phyloP scores from a whole-genome alignment of 345 rosid species.

The Bruguiera parviflora region DNA sequence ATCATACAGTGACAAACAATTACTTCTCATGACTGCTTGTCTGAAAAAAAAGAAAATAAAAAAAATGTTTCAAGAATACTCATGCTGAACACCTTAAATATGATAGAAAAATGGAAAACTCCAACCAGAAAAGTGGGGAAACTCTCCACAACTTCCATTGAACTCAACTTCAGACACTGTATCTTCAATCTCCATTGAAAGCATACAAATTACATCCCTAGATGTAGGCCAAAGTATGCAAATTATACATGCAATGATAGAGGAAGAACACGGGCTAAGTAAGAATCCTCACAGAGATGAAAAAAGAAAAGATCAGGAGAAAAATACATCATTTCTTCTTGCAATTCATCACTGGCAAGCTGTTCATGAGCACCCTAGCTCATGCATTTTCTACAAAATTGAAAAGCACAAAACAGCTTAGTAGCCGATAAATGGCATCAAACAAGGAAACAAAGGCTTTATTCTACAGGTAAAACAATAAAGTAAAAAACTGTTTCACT shows the following conservation, averaged over 20 bases:
- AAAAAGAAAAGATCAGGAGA: conserved; percentile 6
- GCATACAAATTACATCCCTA: conserved; percentile 31
- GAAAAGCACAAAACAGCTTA: conserved; percentile 3
- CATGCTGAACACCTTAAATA: conserved; percentile 45
- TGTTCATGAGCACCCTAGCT: conserved; percentile 52
- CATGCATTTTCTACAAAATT: conserved; percentile 47
- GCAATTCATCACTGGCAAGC: conserved; percentile 43
- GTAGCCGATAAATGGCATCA: too few species aligned
- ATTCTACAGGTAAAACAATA: too few species aligned
- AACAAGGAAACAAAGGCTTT: too few species aligned
- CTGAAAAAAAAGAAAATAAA: not conserved
- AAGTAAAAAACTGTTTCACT: too few species aligned
- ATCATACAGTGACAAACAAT: not conserved
- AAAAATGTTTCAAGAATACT: conserved; percentile 31
- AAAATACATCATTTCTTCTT: conserved; percentile 38
- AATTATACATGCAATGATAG: conserved; percentile 1
- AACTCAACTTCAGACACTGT: conserved; percentile 45
- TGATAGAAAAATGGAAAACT: conserved; percentile 47
- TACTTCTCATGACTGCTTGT: not conserved
- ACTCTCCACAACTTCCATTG: conserved; percentile 41
- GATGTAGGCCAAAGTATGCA: conserved; percentile 11
- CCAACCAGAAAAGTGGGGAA: conserved; percentile 50
- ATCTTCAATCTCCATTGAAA: conserved; percentile 54
- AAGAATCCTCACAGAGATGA: conserved; percentile 18
- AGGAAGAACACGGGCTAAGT: conserved; percentile 15